Conservation (phyloP, 2,329 filamentous ascomycete genomes). For the Calycina herbarum region DNA sequence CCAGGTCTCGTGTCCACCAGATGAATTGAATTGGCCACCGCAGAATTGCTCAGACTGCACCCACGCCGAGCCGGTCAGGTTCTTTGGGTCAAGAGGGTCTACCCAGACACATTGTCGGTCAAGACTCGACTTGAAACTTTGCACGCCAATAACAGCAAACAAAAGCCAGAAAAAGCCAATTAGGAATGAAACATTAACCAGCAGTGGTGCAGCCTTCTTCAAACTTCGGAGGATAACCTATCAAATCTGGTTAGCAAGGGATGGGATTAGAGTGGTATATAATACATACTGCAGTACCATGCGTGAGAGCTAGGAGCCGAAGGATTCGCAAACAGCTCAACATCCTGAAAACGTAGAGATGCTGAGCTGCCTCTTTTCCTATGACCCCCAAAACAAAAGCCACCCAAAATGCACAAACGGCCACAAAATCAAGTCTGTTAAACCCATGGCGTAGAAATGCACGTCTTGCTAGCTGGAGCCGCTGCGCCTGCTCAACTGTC, state of each 20-base stretch:
- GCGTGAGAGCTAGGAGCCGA: conserved; percentile 85
- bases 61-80: conserved; percentile 50
- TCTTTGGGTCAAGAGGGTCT: conserved; percentile 60
- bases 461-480: conserved; percentile 81
- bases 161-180: conserved; percentile 97
- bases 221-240: conserved; percentile 90
- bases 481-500: conserved; percentile 75
- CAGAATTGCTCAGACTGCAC: conserved; percentile 75
- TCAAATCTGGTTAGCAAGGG: conserved; percentile 14
- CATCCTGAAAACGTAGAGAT: conserved; percentile 93
- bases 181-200: conserved; percentile 90
- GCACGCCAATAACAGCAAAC: conserved; percentile 94
- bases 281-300: conserved; percentile 78
- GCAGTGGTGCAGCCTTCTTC: conserved; percentile 89
- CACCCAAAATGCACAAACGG: conserved; percentile 94
- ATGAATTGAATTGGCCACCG: conserved; percentile 72
- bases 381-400: conserved; percentile 73
- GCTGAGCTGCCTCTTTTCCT: conserved; percentile 65
- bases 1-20: conserved; percentile 65
- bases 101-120: conserved; percentile 77
- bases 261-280: background rate
- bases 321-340: conserved; percentile 92
- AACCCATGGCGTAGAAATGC: conserved; percentile 95
- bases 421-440: conserved; percentile 92
- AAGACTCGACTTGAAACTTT: conserved; percentile 88